A percentile compares a stretch with the other conserved stretches of the same genome.
Evolutionary conservation across 306 rosid species (phyloP).

Genomic region (Corylus avellana): DNA sequence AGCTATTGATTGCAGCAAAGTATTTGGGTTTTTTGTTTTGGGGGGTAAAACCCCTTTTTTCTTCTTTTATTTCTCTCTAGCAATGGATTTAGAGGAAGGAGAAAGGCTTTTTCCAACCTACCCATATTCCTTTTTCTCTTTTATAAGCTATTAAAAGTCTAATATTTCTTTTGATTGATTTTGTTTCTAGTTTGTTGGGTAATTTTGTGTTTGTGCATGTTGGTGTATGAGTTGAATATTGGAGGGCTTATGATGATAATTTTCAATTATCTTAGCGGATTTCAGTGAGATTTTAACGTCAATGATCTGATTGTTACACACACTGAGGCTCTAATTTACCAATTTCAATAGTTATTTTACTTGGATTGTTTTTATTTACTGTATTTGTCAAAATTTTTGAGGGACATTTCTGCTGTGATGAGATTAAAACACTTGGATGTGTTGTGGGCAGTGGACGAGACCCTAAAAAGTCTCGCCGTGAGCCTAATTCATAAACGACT

Average conservation of each 20-base stretch:
- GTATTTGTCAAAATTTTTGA: neutral
- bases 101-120: neutral
- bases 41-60: neutral
- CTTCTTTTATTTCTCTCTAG: neutral
- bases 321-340: constrained; percentile 62
- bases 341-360: too few relatives aligned
- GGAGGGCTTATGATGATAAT: constrained; percentile 70
- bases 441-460: constrained; percentile 81
- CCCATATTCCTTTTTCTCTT: neutral
- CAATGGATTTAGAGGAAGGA: too few relatives aligned
- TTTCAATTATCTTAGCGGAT: constrained; percentile 84
- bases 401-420: constrained; percentile 61
- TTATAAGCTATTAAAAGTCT: neutral
- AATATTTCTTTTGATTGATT: neutral
- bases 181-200: neutral
- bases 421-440: constrained; percentile 67
- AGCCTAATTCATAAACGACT: constrained; percentile 69
- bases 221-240: neutral
- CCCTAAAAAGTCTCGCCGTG: constrained; percentile 64
- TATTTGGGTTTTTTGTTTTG: neutral
- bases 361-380: neutral
- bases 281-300: constrained; percentile 76
- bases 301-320: constrained; percentile 95
- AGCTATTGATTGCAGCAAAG: neutral
- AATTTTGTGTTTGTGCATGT: neutral